These are phyloP conservation scores for Leccinum uliginosum DNA, from an alignment of 768 basidiomycete genomes.

Conservation along the genomic window DNA sequence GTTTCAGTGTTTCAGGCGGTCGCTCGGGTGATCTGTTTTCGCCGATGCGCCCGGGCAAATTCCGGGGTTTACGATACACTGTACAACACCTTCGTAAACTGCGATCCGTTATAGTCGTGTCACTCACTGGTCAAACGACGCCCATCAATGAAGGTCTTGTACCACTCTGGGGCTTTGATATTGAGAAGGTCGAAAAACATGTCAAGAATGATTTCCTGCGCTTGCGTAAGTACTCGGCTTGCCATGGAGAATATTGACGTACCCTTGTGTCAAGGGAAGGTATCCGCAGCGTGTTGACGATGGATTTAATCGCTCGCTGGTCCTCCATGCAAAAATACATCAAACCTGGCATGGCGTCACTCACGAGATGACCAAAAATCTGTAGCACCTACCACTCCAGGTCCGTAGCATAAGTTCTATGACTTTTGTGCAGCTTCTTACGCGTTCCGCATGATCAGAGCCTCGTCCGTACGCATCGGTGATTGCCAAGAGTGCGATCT, in stretches of 20 bases:
- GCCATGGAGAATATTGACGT: slow-evolving; percentile 2
- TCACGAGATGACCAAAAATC: neutral
- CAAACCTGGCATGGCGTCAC: slow-evolving; percentile 49
- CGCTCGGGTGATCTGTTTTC: slow-evolving; percentile 45
- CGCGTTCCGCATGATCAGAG: slow-evolving; percentile 69
- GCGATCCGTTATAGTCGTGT: neutral
- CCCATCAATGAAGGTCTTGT: slow-evolving; percentile 86
- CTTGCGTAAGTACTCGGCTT: slow-evolving; percentile 10
- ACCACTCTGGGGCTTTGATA: slow-evolving; percentile 91
- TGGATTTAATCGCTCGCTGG: slow-evolving; percentile 76
- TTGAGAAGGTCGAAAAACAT: slow-evolving; percentile 92
- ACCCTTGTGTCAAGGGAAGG: slow-evolving; percentile 86
- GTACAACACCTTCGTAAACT: neutral
- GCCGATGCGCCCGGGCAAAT: slow-evolving; percentile 25
- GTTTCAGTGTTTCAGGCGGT: slow-evolving; percentile 55
- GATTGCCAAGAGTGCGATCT: slow-evolving; percentile 85
- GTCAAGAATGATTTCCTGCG: slow-evolving; percentile 86
- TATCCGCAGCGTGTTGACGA: slow-evolving; percentile 83
- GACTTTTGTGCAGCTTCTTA: slow-evolving; percentile 73
- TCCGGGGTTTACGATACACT: slow-evolving; percentile 66
- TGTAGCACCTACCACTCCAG: slow-evolving; percentile 75
- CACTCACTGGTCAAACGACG: slow-evolving; percentile 77
- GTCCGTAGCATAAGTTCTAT: slow-evolving; percentile 82
- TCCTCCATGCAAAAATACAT: slow-evolving; percentile 94
- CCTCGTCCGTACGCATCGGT: slow-evolving; percentile 92